Evolutionary conservation across 805 yeast species (phyloP).

Genomic region (Tetrapisispora namnaoensis): DNA sequence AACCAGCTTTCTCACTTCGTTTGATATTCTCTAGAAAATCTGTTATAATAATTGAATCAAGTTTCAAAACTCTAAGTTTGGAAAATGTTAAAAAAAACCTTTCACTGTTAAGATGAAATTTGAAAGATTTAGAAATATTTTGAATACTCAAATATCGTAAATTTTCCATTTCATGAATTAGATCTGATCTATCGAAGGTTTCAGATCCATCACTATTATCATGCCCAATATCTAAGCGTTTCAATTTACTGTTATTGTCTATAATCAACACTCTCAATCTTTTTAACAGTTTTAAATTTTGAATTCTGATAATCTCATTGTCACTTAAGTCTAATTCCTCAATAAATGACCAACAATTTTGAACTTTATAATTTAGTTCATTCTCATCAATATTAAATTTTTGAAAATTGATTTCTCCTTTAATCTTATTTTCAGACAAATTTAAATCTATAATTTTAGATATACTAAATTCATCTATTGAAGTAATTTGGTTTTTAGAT

Average conservation of each 20-base stretch:
- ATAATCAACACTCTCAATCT: constrained; percentile 13
- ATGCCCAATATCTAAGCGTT: neutral
- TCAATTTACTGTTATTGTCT: constrained; percentile 13
- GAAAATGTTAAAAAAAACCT: neutral
- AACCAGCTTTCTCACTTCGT: neutral
- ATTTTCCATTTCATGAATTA: neutral
- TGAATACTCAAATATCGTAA: constrained; percentile 1
- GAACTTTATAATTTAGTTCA: neutral
- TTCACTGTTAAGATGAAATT: neutral
- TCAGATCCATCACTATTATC: neutral
- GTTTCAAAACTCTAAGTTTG: constrained; percentile 1
- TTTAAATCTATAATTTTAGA: constrained; percentile 13
- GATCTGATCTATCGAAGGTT: neutral
- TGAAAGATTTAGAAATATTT: neutral
- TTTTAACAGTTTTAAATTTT: constrained; percentile 14
- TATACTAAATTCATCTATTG: constrained; percentile 13
- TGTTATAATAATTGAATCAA: constrained; percentile 1
- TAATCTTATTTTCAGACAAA: constrained; percentile 15
- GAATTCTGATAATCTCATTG: constrained; percentile 16
- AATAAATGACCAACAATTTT: constrained; percentile 15
- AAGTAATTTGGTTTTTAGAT: constrained; percentile 15
- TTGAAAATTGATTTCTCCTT: constrained; percentile 20
- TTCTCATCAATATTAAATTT: constrained; percentile 8
- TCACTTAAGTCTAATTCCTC: constrained; percentile 17
- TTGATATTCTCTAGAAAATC: neutral